Conservation (phyloP, 2,329 filamentous ascomycete species). For the Endoconidiophora laricicola region DNA sequence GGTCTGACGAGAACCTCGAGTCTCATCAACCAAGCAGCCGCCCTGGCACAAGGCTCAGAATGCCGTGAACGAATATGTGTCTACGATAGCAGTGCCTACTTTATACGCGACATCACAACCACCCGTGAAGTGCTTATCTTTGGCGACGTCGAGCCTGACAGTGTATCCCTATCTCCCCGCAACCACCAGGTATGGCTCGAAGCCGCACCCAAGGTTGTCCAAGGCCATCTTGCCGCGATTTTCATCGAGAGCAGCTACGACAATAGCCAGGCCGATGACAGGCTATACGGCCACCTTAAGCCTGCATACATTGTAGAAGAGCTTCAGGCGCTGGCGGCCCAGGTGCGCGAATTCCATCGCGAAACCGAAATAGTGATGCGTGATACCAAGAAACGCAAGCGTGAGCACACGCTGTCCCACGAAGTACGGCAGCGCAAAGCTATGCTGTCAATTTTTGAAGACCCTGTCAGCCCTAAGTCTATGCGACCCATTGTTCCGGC, state of each 20-base stretch:
- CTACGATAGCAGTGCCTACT: constrained; percentile 83
- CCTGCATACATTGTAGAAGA: constrained; percentile 72
- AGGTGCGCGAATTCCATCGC: constrained; percentile 42
- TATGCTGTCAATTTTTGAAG: constrained; percentile 6
- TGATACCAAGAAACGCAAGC: constrained; percentile 47
- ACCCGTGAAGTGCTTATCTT: constrained; percentile 77
- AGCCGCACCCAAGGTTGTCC: constrained; percentile 68
- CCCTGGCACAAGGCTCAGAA: constrained; percentile 14
- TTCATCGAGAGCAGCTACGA: constrained; percentile 96
- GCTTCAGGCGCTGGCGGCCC: constrained; percentile 50
- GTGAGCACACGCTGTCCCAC: constrained; percentile 21
- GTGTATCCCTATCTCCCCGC: constrained; percentile 61
- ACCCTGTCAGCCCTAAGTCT: constrained; percentile 30
- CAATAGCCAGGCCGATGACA: constrained; percentile 57
- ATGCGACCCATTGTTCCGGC: constrained; percentile 17
- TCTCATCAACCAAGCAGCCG: constrained; percentile 11
- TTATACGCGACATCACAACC: constrained; percentile 60
- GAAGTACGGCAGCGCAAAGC: constrained; percentile 11
- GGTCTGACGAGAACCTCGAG: constrained; percentile 2
- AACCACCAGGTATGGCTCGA: constrained; percentile 76
- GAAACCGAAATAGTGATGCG: constrained; percentile 14
- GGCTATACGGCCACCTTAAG: constrained; percentile 76
- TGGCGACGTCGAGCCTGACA: constrained; percentile 88
- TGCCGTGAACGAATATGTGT: constrained; percentile 44
- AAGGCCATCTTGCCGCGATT: constrained; percentile 57